A percentile compares a stretch with the other conserved stretches of the same genome.
phyloP scores from a whole-genome alignment of 345 rosid species.

The Moringa oleifera region DNA sequence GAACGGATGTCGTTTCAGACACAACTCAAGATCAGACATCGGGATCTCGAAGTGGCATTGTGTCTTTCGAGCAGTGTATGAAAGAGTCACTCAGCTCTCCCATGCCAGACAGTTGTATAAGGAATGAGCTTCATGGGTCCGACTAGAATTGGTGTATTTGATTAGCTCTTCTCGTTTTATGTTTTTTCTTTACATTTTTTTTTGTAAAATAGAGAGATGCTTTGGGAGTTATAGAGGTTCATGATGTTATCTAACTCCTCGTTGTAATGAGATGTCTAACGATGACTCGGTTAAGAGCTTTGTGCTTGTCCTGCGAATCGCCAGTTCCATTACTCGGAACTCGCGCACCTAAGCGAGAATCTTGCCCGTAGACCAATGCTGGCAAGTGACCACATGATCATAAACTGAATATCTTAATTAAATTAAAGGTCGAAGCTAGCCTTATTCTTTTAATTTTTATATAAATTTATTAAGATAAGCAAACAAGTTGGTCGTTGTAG shows the following conservation, averaged over 20 bases:
- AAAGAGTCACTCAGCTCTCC: slow-evolving; percentile 20
- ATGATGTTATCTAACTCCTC: background rate
- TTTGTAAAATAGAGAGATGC: slow-evolving; percentile 8
- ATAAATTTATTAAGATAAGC: no score
- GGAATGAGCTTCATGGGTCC: background rate
- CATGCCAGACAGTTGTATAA: background rate
- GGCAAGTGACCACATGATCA: no score
- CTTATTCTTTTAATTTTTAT: no score
- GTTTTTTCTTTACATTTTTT: background rate
- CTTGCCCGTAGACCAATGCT: slow-evolving; percentile 91
- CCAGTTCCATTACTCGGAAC: slow-evolving; percentile 26
- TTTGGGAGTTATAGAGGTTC: background rate
- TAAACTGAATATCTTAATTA: no score
- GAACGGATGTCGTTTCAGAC: slow-evolving; percentile 15
- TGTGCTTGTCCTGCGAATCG: no score
- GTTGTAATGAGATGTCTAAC: slow-evolving; percentile 18
- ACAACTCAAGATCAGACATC: slow-evolving; percentile 16
- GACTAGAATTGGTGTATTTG: no score
- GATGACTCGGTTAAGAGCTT: no score
- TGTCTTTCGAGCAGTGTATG: slow-evolving; percentile 29
- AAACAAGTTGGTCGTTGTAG: slow-evolving; percentile 60
- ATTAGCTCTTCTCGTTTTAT: no score
- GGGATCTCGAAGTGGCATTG: background rate
- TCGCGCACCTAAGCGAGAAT: slow-evolving; percentile 92
- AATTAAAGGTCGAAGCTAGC: no score